Conservation (phyloP, 2,329 filamentous ascomycete genomes). For the Penicillium concentricum region DNA sequence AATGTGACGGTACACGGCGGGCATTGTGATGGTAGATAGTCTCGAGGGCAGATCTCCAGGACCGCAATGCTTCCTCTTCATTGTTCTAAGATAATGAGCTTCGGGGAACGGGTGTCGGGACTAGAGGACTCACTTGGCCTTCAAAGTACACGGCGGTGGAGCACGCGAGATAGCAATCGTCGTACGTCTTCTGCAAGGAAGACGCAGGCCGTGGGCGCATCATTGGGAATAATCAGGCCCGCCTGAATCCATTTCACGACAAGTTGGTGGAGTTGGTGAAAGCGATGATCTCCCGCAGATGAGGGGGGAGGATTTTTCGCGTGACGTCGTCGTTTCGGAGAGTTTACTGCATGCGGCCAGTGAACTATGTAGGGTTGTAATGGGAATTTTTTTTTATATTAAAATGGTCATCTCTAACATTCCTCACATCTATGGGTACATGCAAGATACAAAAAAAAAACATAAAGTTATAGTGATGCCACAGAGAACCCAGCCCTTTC, state of each 20-base stretch:
- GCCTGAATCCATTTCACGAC: conserved; percentile 24
- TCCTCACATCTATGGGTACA: conserved; percentile 31
- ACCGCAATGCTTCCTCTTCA: conserved; percentile 83
- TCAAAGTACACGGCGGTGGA: conserved; percentile 97
- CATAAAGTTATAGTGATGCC: conserved; percentile 21
- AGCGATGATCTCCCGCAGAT: conserved; percentile 24
- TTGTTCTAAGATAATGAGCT: conserved; percentile 64
- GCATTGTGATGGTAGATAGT: conserved; percentile 85
- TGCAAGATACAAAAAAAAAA: conserved; percentile 17
- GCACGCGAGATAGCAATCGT: conserved; percentile 91
- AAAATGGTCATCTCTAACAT: conserved; percentile 21
- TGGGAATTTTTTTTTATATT: background rate
- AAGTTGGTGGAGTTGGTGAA: conserved; percentile 17
- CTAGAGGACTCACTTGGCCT: conserved; percentile 63
- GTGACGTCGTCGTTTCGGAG: conserved; percentile 33
- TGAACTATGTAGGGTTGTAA: background rate
- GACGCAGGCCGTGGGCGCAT: conserved; percentile 61
- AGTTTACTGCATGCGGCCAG: conserved; percentile 20
- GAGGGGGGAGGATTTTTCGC: conserved; percentile 27
- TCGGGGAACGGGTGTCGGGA: conserved; percentile 1
- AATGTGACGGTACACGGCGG: conserved; percentile 67
- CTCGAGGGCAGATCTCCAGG: conserved; percentile 85
- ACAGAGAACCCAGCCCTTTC: conserved; percentile 22
- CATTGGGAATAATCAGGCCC: conserved; percentile 37
- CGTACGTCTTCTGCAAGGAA: conserved; percentile 93